Evolutionary conservation across 2,329 filamentous ascomycete genomes (phyloP).

Genomic region (Dactylonectria macrodidyma): DNA sequence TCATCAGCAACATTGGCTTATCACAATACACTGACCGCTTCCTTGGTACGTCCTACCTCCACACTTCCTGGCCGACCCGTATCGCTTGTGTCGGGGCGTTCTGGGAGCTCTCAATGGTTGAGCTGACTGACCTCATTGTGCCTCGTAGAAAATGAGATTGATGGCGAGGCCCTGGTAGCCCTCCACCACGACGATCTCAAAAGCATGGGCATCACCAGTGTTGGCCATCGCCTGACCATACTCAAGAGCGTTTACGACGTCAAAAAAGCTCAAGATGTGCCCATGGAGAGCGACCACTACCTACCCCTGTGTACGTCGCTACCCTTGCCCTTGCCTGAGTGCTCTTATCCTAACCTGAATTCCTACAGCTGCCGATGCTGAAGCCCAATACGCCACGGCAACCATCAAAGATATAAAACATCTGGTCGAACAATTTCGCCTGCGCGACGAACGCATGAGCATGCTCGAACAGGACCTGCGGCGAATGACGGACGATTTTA

Average conservation of each 20-base stretch:
- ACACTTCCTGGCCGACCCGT: slow-evolving; percentile 2
- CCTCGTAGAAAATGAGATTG: slow-evolving; percentile 87
- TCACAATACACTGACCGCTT: slow-evolving; percentile 88
- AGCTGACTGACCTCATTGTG: slow-evolving; percentile 37
- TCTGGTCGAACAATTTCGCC: slow-evolving; percentile 88
- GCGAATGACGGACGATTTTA: slow-evolving; percentile 89
- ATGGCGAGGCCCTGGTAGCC: slow-evolving; percentile 90
- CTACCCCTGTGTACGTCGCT: slow-evolving; percentile 82
- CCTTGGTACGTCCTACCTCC: slow-evolving; percentile 74
- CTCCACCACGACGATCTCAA: slow-evolving; percentile 94
- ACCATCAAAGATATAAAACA: slow-evolving; percentile 95
- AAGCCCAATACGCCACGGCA: slow-evolving; percentile 86
- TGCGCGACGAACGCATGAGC: slow-evolving; percentile 92
- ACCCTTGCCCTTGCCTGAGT: slow-evolving; percentile 35
- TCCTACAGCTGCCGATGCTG: slow-evolving; percentile 84
- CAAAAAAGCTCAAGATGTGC: slow-evolving; percentile 93
- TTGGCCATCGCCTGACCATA: slow-evolving; percentile 94
- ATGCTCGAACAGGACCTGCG: slow-evolving; percentile 87
- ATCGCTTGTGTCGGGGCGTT: neutral
- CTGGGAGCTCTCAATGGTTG: neutral
- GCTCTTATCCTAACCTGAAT: slow-evolving; percentile 38
- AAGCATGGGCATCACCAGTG: slow-evolving; percentile 92
- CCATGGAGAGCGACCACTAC: slow-evolving; percentile 93
- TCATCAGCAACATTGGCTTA: slow-evolving; percentile 84
- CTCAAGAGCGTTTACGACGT: slow-evolving; percentile 97